Conservation (phyloP, 1,284 basidiomycete genomes). For the Microbotryomycetes sp. region DNA sequence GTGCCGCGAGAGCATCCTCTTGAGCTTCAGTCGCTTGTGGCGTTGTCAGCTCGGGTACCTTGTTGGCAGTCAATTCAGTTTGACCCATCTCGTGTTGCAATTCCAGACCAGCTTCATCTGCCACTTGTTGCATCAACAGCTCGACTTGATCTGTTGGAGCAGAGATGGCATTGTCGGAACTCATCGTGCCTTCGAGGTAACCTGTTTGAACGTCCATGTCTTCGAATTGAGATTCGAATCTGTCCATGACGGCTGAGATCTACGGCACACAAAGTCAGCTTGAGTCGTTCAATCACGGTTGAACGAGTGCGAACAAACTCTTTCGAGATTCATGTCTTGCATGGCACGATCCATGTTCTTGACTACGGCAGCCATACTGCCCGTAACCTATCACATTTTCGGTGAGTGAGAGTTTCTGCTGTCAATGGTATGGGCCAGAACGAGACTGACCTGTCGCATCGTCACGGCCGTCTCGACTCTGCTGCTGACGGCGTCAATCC, state of each 20-base stretch:
- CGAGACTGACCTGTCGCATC: slow-evolving; percentile 61
- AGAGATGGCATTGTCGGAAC: slow-evolving; percentile 81
- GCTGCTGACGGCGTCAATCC: slow-evolving; percentile 94
- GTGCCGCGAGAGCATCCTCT: slow-evolving; percentile 70
- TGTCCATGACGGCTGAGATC: slow-evolving; percentile 99
- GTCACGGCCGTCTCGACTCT: slow-evolving; percentile 99
- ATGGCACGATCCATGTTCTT: slow-evolving; percentile 98
- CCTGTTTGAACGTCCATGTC: slow-evolving; percentile 97
- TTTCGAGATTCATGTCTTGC: slow-evolving; percentile 98
- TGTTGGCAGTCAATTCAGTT: slow-evolving; percentile 44
- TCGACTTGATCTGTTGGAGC: slow-evolving; percentile 98
- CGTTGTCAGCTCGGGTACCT: slow-evolving; percentile 44
- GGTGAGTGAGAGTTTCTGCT: neutral
- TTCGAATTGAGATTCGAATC: slow-evolving; percentile 93
- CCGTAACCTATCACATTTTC: slow-evolving; percentile 60
- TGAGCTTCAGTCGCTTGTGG: slow-evolving; percentile 52
- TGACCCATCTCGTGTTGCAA: slow-evolving; percentile 63
- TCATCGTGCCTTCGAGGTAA: slow-evolving; percentile 97
- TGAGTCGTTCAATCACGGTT: no score
- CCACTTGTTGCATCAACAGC: slow-evolving; percentile 80
- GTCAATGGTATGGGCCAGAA: no score
- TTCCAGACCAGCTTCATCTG: slow-evolving; percentile 96
- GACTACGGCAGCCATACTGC: slow-evolving; percentile 93
- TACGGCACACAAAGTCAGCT: slow-evolving; percentile 44
- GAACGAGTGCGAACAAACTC: slow-evolving; percentile 56